Conservation (phyloP, 2,329 filamentous ascomycete genomes). For the Stagonosporopsis chrysanthemi region DNA sequence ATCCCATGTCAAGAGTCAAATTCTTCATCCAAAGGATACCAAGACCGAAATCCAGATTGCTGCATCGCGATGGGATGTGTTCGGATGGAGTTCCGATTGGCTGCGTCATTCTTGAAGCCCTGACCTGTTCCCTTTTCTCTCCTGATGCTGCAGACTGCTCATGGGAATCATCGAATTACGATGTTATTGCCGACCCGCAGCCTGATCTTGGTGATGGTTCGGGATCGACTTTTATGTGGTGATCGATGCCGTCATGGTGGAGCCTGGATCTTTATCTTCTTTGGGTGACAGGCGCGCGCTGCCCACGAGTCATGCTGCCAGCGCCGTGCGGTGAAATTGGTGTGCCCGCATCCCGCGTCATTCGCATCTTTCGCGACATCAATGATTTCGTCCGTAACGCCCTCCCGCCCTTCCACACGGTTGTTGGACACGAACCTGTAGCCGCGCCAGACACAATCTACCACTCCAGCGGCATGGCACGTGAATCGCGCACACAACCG, state of each 20-base stretch:
- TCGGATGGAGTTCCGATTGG: slow-evolving; percentile 14
- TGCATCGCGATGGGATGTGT: neutral
- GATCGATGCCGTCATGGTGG: slow-evolving; percentile 21
- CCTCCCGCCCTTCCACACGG: slow-evolving; percentile 2
- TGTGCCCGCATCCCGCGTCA: slow-evolving; percentile 16
- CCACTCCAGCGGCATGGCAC: slow-evolving; percentile 5
- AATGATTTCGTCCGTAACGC: slow-evolving; percentile 16
- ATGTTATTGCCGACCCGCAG: slow-evolving; percentile 3
- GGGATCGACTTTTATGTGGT: slow-evolving; percentile 18
- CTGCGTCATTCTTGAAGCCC: neutral
- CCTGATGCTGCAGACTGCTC: neutral
- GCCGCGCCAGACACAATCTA: neutral
- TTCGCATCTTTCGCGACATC: slow-evolving; percentile 15
- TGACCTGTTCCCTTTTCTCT: slow-evolving; percentile 3
- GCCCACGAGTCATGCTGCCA: slow-evolving; percentile 16
- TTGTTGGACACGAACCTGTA: neutral
- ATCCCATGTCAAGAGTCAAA: neutral
- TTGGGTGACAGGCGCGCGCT: slow-evolving; percentile 12
- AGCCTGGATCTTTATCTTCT: slow-evolving; percentile 3
- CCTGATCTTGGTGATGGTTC: neutral
- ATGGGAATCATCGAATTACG: slow-evolving; percentile 15
- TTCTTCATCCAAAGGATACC: neutral
- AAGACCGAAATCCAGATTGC: slow-evolving; percentile 1
- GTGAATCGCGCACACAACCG: neutral
- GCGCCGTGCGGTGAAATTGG: slow-evolving; percentile 14